Evolutionary conservation across 2,329 filamentous ascomycete species (phyloP).

Genomic region (Aspergillus sp.): DNA sequence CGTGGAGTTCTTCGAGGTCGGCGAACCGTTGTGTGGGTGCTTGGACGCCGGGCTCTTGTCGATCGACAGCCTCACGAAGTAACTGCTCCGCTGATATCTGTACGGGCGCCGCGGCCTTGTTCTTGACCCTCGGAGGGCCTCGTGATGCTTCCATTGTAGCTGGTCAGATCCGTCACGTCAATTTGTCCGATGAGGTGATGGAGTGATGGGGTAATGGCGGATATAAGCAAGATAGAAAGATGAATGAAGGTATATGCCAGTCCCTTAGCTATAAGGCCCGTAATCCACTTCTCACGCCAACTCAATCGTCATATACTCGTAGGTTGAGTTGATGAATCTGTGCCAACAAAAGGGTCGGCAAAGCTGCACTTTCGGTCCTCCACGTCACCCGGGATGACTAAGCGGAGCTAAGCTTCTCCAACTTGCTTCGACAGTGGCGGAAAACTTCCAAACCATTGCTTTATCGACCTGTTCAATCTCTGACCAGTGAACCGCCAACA

Average conservation of each 20-base stretch:
- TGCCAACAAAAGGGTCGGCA: slow-evolving; percentile 8
- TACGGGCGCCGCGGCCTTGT: slow-evolving; percentile 86
- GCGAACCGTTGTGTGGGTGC: slow-evolving; percentile 91
- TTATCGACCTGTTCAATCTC: background rate
- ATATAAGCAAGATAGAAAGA: background rate
- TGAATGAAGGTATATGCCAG: background rate
- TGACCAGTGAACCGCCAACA: slow-evolving; percentile 31
- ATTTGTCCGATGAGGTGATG: background rate
- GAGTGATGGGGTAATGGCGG: background rate
- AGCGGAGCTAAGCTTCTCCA: background rate
- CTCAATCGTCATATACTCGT: too few species aligned
- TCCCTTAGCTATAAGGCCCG: background rate
- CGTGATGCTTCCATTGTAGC: slow-evolving; percentile 76
- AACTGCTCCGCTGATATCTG: slow-evolving; percentile 97
- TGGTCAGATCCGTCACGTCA: background rate
- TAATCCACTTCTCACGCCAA: background rate
- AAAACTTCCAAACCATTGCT: too few species aligned
- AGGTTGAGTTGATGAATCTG: background rate
- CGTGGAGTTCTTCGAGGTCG: slow-evolving; percentile 94
- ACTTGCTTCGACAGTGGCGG: too few species aligned
- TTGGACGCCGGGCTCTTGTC: slow-evolving; percentile 81
- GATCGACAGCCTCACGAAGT: slow-evolving; percentile 91
- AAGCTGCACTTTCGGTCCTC: slow-evolving; percentile 11
- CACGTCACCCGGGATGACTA: slow-evolving; percentile 8
- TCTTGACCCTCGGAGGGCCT: slow-evolving; percentile 93